Percentiles rank a stretch among this genome's conserved stretches.
Evolutionary conservation across 2,329 filamentous ascomycete species (phyloP).

Genomic region (Beauveria pseudobassiana): DNA sequence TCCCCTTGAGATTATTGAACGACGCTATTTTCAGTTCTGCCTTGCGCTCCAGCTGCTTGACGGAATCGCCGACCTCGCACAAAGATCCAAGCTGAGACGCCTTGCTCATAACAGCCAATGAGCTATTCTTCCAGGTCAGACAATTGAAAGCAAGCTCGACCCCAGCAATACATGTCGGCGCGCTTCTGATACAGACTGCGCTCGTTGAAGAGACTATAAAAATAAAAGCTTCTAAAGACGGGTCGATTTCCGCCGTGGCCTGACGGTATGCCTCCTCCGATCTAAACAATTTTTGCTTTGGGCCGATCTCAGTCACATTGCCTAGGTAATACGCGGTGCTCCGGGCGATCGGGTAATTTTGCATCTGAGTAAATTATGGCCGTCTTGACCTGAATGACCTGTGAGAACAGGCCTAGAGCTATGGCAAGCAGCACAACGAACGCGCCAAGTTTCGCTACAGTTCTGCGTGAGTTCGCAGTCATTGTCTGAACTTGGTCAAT

Average conservation of each 20-base stretch:
- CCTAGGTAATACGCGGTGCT: not conserved
- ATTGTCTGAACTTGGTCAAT: not conserved
- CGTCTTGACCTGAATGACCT: not conserved
- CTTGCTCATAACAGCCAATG: not conserved
- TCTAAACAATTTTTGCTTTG: not conserved
- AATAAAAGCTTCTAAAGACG: conserved; percentile 6
- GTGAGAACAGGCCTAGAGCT: not conserved
- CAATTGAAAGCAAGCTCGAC: not conserved
- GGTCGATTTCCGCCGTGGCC: not conserved
- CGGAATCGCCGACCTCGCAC: not conserved
- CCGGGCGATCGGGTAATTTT: not conserved
- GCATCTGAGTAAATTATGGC: not conserved
- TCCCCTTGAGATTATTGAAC: not conserved
- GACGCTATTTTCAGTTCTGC: not conserved
- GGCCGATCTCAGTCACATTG: not conserved
- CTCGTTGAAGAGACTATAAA: conserved; percentile 9
- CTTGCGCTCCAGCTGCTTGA: not conserved
- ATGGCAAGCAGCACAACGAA: not conserved
- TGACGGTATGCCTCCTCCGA: not conserved
- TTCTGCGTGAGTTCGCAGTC: not conserved
- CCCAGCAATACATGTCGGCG: conserved; percentile 9
- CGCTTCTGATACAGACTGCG: conserved; percentile 6
- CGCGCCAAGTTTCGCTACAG: not conserved
- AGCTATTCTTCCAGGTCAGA: not conserved
- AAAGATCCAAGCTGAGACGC: not conserved